These are phyloP conservation scores for Wallacemonas sp. DNA, from an alignment of 208 protist genomes.

Conservation along the genomic window DNA sequence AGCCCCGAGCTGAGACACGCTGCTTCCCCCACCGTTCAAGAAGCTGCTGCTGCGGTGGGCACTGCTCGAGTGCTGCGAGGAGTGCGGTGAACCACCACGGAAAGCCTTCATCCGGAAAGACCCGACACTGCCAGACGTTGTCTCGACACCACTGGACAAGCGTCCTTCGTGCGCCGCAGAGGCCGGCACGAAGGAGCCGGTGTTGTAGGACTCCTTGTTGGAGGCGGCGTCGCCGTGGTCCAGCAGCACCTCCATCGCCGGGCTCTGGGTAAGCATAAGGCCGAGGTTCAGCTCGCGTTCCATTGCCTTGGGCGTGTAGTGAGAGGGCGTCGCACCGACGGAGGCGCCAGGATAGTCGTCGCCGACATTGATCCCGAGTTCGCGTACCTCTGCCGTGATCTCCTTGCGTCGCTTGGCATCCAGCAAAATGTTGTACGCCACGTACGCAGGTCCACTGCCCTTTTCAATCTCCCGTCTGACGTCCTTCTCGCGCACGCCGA, in stretches of 20 bases:
- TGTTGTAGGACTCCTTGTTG: constrained; percentile 83
- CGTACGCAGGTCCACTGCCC: constrained; percentile 53
- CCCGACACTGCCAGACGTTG: constrained; percentile 14
- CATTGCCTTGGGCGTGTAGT: constrained; percentile 50
- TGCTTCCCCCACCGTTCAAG: constrained; percentile 9
- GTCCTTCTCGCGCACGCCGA: constrained; percentile 61
- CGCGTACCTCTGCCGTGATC: constrained; percentile 63
- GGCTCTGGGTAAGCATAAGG: constrained; percentile 82
- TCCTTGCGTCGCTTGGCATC: constrained; percentile 62
- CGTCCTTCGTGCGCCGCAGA: constrained; percentile 33
- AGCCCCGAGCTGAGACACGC: constrained; percentile 31
- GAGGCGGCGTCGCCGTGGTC: constrained; percentile 62
- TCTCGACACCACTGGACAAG: neutral
- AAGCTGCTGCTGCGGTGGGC: constrained; percentile 20
- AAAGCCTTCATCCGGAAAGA: constrained; percentile 45
- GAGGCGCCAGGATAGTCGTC: constrained; percentile 6
- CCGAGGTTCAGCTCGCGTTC: constrained; percentile 86
- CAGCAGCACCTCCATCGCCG: constrained; percentile 83
- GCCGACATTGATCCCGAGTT: constrained; percentile 24
- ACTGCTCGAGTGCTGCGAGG: constrained; percentile 10
- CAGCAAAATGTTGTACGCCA: constrained; percentile 87
- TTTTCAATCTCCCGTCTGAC: constrained; percentile 64
- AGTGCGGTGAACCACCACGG: constrained; percentile 18
- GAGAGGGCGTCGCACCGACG: neutral
- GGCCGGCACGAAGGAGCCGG: constrained; percentile 67